A percentile compares a stretch with the other conserved stretches of the same genome.
phyloP scores from a whole-genome alignment of 139 green algal species.

The Axilococcus clingmanii region DNA sequence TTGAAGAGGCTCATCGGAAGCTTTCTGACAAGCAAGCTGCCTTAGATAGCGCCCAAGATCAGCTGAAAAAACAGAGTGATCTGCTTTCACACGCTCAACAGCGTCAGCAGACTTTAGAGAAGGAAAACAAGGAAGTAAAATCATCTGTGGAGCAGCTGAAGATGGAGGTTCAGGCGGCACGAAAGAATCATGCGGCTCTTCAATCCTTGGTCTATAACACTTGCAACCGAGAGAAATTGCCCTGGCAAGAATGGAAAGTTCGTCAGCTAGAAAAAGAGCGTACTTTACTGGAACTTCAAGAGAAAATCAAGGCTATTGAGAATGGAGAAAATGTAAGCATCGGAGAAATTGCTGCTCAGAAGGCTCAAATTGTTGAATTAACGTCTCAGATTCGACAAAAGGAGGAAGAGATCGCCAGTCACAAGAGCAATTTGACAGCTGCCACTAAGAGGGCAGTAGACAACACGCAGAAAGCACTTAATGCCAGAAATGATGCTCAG shows the following conservation, averaged over 20 bases:
- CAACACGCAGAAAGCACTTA: neutral
- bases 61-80: neutral
- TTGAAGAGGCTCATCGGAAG: conserved; percentile 8
- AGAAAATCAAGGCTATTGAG: conserved; percentile 1
- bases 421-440: neutral
- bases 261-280: conserved; percentile 11
- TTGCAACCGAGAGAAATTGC: conserved; percentile 20
- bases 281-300: conserved; percentile 19
- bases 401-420: conserved; percentile 7
- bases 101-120: neutral
- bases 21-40: neutral
- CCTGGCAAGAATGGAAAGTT: conserved; percentile 8
- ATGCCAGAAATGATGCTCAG: neutral
- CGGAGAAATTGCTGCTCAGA: conserved; percentile 9
- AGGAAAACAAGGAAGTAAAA: no score
- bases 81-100: neutral
- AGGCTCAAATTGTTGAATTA: conserved; percentile 1
- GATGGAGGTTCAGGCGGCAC: neutral
- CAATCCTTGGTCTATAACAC: neutral
- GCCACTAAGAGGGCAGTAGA: neutral
- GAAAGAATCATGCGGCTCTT: neutral
- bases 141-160: conserved; percentile 1
- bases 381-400: no score
- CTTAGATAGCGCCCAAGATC: neutral
- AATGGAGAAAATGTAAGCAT: no score